Evolutionary conservation across 2,329 filamentous ascomycete species (phyloP), one percentile per base, ranked within the genome.

Genomic region (Penicillium polonicum): DNA sequence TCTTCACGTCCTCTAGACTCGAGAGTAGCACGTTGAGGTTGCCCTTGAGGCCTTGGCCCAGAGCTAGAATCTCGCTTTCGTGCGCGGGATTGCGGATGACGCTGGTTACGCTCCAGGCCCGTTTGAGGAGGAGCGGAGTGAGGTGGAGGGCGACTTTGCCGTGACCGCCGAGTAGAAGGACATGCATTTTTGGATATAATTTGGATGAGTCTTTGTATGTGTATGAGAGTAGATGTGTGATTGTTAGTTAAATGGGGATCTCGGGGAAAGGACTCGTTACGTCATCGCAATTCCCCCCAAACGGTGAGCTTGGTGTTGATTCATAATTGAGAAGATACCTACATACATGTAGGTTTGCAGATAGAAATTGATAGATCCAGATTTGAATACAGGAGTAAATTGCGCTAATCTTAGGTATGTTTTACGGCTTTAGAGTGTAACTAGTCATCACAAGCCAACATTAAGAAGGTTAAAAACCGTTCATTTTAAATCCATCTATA

Each of bases 111-210:
- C 84, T 85, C 88, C 90, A 93, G 35, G 84, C 85, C 63, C 87
- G 85, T 50, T 85, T 80, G 42, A 94, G 84, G 8, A 95, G 85
- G 58, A 92, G 82, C 1, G 88, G 89, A 9, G 90, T 94, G 39
- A 94, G 82, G 43, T 88, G 77, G 58, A 90, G 85, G 64, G 90
- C 84, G 59, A 94, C 76, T 72, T 92, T 91, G 77, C 91, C 91
- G 78, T 92, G 90, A 68, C 90, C 91, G 68, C 90, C 90, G 61
- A 94, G 84, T 64, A 94, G 76, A 60, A 92, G 85, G 58, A 92
- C 85, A 80, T 73, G 78, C 70, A 73, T 73, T 55, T 51, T 53
- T 70, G 55, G 23, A 25, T 15, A 5, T 44, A 15, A 17, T 38
- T 48, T 35, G 5, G 5, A 31, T 29, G 15, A 17, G 8, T 12